Evolutionary conservation across 139 green algal species (phyloP), one percentile per base, ranked within the genome.

Genomic region (Dunaliella primolecta): DNA sequence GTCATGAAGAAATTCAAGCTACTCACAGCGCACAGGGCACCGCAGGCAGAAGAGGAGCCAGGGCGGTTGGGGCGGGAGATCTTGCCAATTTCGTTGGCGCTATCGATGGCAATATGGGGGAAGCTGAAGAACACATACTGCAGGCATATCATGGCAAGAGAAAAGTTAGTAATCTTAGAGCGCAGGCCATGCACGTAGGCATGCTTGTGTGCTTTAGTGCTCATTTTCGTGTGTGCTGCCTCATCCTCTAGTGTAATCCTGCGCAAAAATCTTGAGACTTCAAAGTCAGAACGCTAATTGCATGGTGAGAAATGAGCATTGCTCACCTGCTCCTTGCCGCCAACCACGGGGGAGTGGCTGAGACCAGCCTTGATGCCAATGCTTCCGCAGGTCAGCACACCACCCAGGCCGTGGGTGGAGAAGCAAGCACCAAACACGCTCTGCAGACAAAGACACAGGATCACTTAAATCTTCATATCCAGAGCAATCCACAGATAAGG

Each of bases 401-500:
- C 95, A 46, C 94, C 95, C 77, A 98, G 94, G 75, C 94, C 94
- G 84, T 96, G 93, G 84, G 93, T 94, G 86, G 92, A 94, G 92
- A 96, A 96, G 88, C 88, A 88, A 29, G 83, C 85, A 64, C 95
- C 95, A 84, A 95, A 98, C 32, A 94, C 87, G 74, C 80, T 29
- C 46, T 64, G 46, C 46, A 64, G 7, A 64, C 46, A 64, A 64
- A 25, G 46, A 15, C 15, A 25, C 7, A 64, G 7, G 7, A 15
- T 64, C n/a, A n/a, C n/a, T n/a, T n/a, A n/a, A n/a, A n/a, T n/a
- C n/a, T n/a, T n/a, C n/a, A n/a, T n/a, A n/a, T n/a, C n/a, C n/a
- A n/a, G n/a, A n/a, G n/a, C n/a, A n/a, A n/a, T n/a, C n/a, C n/a
- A n/a, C n/a, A n/a, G n/a, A n/a, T n/a, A n/a, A n/a, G n/a, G n/a